Evolutionary conservation across 495 filamentous ascomycete species (phyloP), one percentile per base, ranked within the genome.

Genomic region (Thermothielavioides terrestris): DNA sequence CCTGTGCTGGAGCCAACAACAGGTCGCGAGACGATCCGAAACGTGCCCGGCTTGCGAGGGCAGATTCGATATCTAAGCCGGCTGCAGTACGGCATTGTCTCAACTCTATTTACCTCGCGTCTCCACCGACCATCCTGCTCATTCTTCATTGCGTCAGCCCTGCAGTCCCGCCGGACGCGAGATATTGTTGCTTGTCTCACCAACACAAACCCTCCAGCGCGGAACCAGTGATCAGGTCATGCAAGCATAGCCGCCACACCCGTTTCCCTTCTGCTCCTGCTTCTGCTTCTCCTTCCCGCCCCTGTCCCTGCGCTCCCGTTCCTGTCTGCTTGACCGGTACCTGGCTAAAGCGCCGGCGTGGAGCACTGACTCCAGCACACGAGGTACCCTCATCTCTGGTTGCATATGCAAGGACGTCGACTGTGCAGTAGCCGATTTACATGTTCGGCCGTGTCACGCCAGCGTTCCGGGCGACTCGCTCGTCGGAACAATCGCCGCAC

Each of bases 161-260:
- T 32, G n/a, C n/a, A n/a, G n/a, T 30, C 20, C 17, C 25, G 55
- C 55, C 46, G 50, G 46, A 50, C 30, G 31, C 1, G 35, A 35
- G 46, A 54, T 42, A 53, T 53, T 46, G 35, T 57, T 15, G 12
- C 42, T 10, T 17, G 46, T 54, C 52, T 50, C 55, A 57, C 37
- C 37, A 37, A 44, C 23, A 37, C 39, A 32, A 44, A 34, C 27
- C 36, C 21, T 22, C 22, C 23, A 30, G 36, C 25, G 25, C 18
- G 22, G 21, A 27, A 18, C 39, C 42, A 36, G 39, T 36, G 30
- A 40, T 4, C 32, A 23, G 7, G 25, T 20, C 14, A n/a, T 28
- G 36, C 30, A 36, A n/a, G 47, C 30, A 36, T 6, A 23, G 36
- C 20, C 46, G 30, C 21, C 30, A 28, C 47, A 35, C 35, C 12